These are phyloP conservation scores for Vitis hybrid DNA, from an alignment of 177 flowering plant genomes.

Conservation along the genomic window DNA sequence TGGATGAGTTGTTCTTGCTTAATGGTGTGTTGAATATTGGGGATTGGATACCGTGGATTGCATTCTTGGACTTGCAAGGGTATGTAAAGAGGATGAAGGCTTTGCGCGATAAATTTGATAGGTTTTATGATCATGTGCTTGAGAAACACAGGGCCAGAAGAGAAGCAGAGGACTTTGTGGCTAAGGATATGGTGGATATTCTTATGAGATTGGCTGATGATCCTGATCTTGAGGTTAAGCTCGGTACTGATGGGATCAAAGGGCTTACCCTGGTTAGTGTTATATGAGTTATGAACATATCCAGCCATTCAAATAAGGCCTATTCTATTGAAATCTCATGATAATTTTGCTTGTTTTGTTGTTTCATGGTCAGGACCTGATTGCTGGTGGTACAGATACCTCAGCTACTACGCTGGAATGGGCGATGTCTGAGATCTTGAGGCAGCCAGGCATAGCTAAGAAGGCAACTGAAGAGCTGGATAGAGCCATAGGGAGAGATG, in stretches of 20 bases:
- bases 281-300: no score
- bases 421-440: no score
- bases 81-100: conserved; percentile 36
- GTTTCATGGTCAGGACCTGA: no score
- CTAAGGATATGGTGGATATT: conserved; percentile 30
- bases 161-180: conserved; percentile 4
- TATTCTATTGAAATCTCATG: no score
- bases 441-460: no score
- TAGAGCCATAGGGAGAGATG: no score
- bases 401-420: no score
- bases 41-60: conserved; percentile 35
- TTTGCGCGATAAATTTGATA: conserved; percentile 19
- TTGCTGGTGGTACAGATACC: no score
- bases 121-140: conserved; percentile 23
- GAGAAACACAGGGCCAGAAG: conserved; percentile 23
- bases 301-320: no score
- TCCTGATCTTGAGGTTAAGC: conserved; percentile 25
- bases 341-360: no score
- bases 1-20: conserved; percentile 32
- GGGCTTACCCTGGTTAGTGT: conserved; percentile 10
- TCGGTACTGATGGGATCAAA: conserved; percentile 18
- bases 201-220: conserved; percentile 27
- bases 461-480: no score
- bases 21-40: conserved; percentile 32
- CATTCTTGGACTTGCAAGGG: conserved; percentile 29